Conservation (phyloP, 2,329 filamentous ascomycete species). For the Aspergillus unguis region DNA sequence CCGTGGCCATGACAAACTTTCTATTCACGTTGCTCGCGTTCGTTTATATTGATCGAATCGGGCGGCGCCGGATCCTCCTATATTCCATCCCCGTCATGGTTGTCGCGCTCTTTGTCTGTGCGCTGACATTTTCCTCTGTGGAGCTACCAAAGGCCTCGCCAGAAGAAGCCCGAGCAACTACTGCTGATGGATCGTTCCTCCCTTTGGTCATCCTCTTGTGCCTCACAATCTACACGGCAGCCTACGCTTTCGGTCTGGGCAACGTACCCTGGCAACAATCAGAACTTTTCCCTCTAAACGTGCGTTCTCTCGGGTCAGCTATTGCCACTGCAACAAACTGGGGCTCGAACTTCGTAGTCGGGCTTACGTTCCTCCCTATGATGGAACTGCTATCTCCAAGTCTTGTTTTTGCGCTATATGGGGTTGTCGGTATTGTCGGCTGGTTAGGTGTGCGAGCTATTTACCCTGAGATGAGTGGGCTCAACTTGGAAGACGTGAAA, state of each 20-base stretch:
- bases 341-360: conserved; percentile 81
- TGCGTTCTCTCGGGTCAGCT: conserved; percentile 61
- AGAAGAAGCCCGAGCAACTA: conserved; percentile 16
- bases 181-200: conserved; percentile 26
- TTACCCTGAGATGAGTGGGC: conserved; percentile 82
- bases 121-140: conserved; percentile 68
- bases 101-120: conserved; percentile 65
- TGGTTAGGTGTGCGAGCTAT: conserved; percentile 68
- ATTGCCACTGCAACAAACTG: conserved; percentile 75
- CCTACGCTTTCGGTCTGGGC: conserved; percentile 82
- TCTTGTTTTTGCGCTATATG: conserved; percentile 81
- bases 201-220: conserved; percentile 64
- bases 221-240: conserved; percentile 78
- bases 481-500: conserved; percentile 77
- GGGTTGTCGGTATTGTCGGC: conserved; percentile 62
- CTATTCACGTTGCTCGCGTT: conserved; percentile 73
- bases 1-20: conserved; percentile 80
- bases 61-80: conserved; percentile 74
- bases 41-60: conserved; percentile 72
- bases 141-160: conserved; percentile 38
- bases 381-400: conserved; percentile 71
- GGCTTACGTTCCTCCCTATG: conserved; percentile 81
- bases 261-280: conserved; percentile 96
- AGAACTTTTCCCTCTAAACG: conserved; percentile 73
- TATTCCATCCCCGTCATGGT: conserved; percentile 83